Conservation (phyloP, 208 protist species). For the Trypanosoma platydactyli region DNA sequence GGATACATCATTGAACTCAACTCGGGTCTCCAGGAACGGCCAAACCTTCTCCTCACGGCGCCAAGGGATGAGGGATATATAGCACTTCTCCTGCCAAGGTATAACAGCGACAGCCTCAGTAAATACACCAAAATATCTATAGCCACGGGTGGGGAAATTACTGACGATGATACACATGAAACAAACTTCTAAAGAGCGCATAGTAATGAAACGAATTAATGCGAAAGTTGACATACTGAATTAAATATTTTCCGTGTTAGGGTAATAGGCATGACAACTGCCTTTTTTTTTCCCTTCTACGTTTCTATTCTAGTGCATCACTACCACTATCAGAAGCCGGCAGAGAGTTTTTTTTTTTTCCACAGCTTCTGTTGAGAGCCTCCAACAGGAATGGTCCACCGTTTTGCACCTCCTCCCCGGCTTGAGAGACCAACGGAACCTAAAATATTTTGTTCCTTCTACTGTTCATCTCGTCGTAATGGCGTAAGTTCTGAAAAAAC, state of each 20-base stretch:
- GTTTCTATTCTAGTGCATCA: too few relatives aligned
- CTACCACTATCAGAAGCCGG: too few relatives aligned
- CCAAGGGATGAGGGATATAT: conserved; percentile 74
- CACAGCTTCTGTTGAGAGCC: too few relatives aligned
- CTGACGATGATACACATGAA: conserved; percentile 38
- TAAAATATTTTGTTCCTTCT: too few relatives aligned
- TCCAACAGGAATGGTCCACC: too few relatives aligned
- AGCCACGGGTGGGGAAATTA: conserved; percentile 67
- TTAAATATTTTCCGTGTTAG: conserved; percentile 4
- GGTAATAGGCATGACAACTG: conserved; percentile 5
- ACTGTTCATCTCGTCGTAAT: too few relatives aligned
- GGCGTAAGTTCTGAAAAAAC: too few relatives aligned
- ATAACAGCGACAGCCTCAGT: conserved; percentile 46
- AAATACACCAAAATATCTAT: conserved; percentile 55
- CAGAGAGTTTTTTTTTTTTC: too few relatives aligned
- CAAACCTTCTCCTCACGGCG: conserved; percentile 50
- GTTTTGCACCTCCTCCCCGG: too few relatives aligned
- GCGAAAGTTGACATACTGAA: too few relatives aligned
- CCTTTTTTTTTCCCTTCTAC: conserved; percentile 3
- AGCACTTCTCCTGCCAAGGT: conserved; percentile 69
- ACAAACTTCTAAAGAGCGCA: conserved; percentile 2
- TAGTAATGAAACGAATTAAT: neutral
- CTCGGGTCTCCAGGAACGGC: conserved; percentile 45
- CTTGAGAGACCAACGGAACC: too few relatives aligned
- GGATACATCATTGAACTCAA: conserved; percentile 88